Evolutionary conservation across 1,284 basidiomycete species (phyloP), one percentile per base, ranked within the genome.

Genomic region (Sanghuangporus sanghuang): DNA sequence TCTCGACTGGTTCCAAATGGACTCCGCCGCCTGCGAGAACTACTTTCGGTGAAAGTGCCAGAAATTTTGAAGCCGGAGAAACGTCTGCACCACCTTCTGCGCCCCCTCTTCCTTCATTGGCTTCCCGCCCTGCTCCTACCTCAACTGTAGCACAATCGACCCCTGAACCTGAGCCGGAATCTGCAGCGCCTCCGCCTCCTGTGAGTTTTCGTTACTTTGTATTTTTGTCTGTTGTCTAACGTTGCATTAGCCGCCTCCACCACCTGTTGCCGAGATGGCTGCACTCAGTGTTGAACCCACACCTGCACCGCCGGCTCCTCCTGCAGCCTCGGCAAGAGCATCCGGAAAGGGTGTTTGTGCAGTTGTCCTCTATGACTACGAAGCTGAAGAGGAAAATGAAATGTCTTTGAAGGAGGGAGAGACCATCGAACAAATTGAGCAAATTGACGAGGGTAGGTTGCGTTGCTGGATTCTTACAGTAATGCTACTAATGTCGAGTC

Each of bases 351-450:
- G 91, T 66, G 63, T 82, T 7, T 80, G 80, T 55, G 89, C 88
- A 0, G 74, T 89, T 38, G 89, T 89, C 1, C 68, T 90, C 35
- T 96, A 87, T 73, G 87, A 89, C 11, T 96, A 96, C 70, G 87
- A 90, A 83, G 87, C 87, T 32, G 78, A 84, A 8, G 92, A 94
- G 74, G 90, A 94, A 67, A 94, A 95, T 71, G 95, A 97, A 72
- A 86, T 96, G 76, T 75, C 76, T 59, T 81, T 97, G 21, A 69
- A 78, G 2, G 93, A 96, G 73, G 95, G 93, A 57, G 92, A 95
- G 71, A 75, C 88, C 44, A 86, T 96, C 61, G 85, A 89, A 60
- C 83, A 91, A 67, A 86, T 96, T 54, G 92, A 95, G 73, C 84
- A 92, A 75, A 73, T 93, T n/a, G 92, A 90, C 70, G 90, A 93